Conservation (phyloP, 768 basidiomycete genomes). For the Exsudoporus frostii region DNA sequence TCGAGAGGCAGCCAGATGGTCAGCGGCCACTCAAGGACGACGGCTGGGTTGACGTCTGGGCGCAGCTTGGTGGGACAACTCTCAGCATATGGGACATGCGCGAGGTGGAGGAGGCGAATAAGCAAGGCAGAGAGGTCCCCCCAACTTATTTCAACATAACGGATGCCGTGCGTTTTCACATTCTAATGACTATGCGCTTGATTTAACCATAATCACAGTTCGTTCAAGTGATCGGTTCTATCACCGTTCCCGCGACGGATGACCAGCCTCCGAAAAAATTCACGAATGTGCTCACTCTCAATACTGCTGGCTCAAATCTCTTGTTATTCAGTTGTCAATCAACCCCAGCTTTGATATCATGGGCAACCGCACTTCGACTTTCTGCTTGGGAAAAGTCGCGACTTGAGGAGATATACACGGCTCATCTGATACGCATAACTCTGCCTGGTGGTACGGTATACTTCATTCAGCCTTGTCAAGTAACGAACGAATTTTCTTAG, state of each 20-base stretch:
- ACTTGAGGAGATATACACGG: slow-evolving; percentile 96
- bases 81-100: slow-evolving; percentile 92
- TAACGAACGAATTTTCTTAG: slow-evolving; percentile 21
- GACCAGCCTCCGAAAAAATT: slow-evolving; percentile 54
- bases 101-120: slow-evolving; percentile 80
- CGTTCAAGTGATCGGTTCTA: slow-evolving; percentile 71
- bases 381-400: slow-evolving; percentile 94
- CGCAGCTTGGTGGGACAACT: slow-evolving; percentile 84
- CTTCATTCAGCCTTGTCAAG: slow-evolving; percentile 27
- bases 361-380: slow-evolving; percentile 88
- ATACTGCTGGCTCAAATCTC: slow-evolving; percentile 90
- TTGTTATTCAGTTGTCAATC: slow-evolving; percentile 84
- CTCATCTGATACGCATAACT: slow-evolving; percentile 84
- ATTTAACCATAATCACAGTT: slow-evolving; percentile 45
- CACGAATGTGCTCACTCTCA: slow-evolving; percentile 82
- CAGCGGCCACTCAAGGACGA: slow-evolving; percentile 68
- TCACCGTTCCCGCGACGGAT: slow-evolving; percentile 58
- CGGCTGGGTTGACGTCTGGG: slow-evolving; percentile 85
- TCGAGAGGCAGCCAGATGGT: slow-evolving; percentile 79
- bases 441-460: slow-evolving; percentile 43
- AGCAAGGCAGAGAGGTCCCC: slow-evolving; percentile 76
- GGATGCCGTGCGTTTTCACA: slow-evolving; percentile 65
- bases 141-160: slow-evolving; percentile 85
- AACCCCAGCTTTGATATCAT: slow-evolving; percentile 68
- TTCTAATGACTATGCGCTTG: neutral